Base-by-base conservation (phyloP, 352 stramenopile genomes). In the Globisporangium canariense region DNA sequence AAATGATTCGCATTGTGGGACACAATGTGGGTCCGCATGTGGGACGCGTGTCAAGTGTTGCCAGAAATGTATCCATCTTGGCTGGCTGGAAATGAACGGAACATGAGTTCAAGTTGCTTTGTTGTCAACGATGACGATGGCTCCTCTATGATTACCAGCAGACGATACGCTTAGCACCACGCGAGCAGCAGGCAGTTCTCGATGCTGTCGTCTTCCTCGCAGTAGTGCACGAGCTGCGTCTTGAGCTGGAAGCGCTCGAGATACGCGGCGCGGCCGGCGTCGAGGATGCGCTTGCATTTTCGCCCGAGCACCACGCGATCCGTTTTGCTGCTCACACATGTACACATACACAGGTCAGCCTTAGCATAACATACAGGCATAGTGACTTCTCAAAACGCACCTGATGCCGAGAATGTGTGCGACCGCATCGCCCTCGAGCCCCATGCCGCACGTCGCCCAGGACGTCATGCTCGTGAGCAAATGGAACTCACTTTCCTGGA, bases 101-200 rank as follows among this genome's bases (percentile, higher is more conserved):
- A 5, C 32, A 57, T 43, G 51, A 30, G 51, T 57, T 43, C 51
- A 57, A 45, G 25, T 28, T 45, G 38, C 38, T 40, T 40, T 10
- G 34, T 40, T 40, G 0, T 40, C 25, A 40, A 8, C 11, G 34
- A 40, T 40, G 34, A 40, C 11, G 34, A 40, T 13, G 34, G 34
- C 38, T 45, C 16, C 38, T 46, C 40, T 46, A 46, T 46, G 40
- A n/a, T 4, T 6, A n/a, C 13, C 14, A 20, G 43, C 14, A 20
- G 43, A 20, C 6, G 14, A 47, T 47, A 47, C 16, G 18, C 20
- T 49, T 75, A 58, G 50, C 62, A 53, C 83, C 82, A 94, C 16
- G 83, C 83, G 49, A 94, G 75, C 22, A 94, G 63, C 52, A 94
- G 64, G 54, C 86, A 94, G 60, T 94, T 94, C 59, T 94, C 86